Evolutionary conservation across 495 filamentous ascomycete genomes (phyloP).

Genomic region (Xeromyces bisporus): DNA sequence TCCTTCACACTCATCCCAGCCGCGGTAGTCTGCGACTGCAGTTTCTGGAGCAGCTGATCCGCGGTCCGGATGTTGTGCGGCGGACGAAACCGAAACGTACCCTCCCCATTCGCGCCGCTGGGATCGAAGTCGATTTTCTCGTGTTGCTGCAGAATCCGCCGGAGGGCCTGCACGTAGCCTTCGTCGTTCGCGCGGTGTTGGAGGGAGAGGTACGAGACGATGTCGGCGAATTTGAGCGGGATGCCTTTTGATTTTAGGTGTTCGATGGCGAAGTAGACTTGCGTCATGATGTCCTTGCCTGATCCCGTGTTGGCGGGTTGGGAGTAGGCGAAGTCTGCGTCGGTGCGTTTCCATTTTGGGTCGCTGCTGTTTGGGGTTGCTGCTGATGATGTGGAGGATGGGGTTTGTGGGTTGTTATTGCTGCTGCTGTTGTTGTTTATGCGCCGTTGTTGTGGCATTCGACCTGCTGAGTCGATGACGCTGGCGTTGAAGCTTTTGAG

Average conservation of each 20-base stretch:
- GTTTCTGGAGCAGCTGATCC: conserved; percentile 56
- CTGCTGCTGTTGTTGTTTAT: conserved; percentile 18
- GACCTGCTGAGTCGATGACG: conserved; percentile 26
- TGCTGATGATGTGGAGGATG: conserved; percentile 24
- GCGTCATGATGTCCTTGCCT: conserved; percentile 64
- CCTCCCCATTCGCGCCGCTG: conserved; percentile 38
- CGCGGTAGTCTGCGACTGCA: conserved; percentile 68
- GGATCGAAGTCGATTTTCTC: conserved; percentile 55
- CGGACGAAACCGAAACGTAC: conserved; percentile 62
- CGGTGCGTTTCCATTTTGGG: conserved; percentile 42
- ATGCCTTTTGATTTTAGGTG: conserved; percentile 65
- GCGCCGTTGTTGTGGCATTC: conserved; percentile 27
- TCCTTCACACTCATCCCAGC: conserved; percentile 69
- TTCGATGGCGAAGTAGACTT: conserved; percentile 66
- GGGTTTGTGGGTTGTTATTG: conserved; percentile 23
- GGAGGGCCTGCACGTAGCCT: conserved; percentile 27
- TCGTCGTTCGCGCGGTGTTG: conserved; percentile 33
- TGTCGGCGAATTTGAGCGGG: conserved; percentile 52
- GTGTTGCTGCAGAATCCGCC: conserved; percentile 32
- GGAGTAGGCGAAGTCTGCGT: conserved; percentile 48
- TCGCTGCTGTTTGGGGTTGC: conserved; percentile 17
- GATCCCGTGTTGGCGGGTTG: conserved; percentile 64
- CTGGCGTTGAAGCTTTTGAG: conserved; percentile 32
- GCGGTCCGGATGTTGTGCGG: conserved; percentile 59
- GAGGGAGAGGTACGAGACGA: conserved; percentile 60